Conservation (phyloP, 139 green algal species). For the Picochlorum sp. region DNA sequence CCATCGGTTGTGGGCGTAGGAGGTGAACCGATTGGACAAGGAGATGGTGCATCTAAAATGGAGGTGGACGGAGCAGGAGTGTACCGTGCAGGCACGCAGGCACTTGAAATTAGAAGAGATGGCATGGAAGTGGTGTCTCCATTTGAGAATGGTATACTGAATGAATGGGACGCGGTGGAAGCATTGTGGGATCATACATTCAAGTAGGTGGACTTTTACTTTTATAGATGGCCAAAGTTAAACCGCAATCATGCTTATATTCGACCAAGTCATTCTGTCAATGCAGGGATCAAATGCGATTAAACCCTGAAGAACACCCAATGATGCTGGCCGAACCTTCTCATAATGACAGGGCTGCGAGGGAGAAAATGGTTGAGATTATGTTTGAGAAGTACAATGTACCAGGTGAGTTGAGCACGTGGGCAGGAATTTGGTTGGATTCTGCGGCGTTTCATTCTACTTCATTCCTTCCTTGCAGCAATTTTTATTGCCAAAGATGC, state of each 20-base stretch:
- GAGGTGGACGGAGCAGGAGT: background rate
- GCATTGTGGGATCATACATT: slow-evolving; percentile 45
- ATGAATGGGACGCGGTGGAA: slow-evolving; percentile 55
- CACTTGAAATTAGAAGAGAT: slow-evolving; percentile 36
- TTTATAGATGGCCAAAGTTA: background rate
- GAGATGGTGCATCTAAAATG: background rate
- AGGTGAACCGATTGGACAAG: slow-evolving; percentile 22
- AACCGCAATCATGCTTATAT: background rate
- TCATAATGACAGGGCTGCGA: slow-evolving; percentile 38
- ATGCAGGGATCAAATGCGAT: slow-evolving; percentile 63
- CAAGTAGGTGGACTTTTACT: slow-evolving; percentile 15
- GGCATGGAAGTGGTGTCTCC: slow-evolving; percentile 51
- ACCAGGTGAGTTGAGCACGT: slow-evolving; percentile 8
- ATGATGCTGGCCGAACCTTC: slow-evolving; percentile 82
- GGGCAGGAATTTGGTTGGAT: background rate
- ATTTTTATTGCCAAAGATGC: slow-evolving; percentile 85
- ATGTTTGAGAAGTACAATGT: slow-evolving; percentile 82
- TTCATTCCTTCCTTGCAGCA: slow-evolving; percentile 23
- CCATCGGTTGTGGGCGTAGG: slow-evolving; percentile 36
- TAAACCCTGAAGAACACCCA: slow-evolving; percentile 73
- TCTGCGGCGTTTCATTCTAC: background rate
- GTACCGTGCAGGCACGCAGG: slow-evolving; percentile 29
- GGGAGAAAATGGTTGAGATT: slow-evolving; percentile 66
- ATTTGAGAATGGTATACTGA: slow-evolving; percentile 32
- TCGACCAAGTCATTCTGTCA: background rate